phyloP scores from a whole-genome alignment of 2,329 filamentous ascomycete genomes.

The Scleromitrula shiraiana region DNA sequence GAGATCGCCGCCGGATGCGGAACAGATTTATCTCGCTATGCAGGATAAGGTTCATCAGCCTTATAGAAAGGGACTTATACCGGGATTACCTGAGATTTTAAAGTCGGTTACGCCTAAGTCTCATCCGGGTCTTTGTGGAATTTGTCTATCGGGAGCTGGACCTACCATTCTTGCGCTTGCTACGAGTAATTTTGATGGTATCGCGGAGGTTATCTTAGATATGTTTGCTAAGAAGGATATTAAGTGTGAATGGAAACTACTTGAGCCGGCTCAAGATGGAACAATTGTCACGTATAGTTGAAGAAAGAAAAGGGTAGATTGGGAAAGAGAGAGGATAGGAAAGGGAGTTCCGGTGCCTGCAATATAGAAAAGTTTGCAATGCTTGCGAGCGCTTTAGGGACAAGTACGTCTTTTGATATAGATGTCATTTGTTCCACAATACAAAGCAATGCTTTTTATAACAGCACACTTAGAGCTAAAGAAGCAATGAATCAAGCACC shows the following conservation, averaged over 20 bases:
- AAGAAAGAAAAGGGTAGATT: background rate
- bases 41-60: slow-evolving; percentile 98
- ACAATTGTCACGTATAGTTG: slow-evolving; percentile 26
- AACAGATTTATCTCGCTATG: slow-evolving; percentile 96
- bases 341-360: too few relatives aligned
- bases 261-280: slow-evolving; percentile 75
- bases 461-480: background rate
- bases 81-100: slow-evolving; percentile 83
- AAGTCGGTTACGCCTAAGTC: slow-evolving; percentile 82
- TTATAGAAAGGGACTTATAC: slow-evolving; percentile 86
- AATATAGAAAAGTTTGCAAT: background rate
- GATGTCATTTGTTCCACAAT: too few relatives aligned
- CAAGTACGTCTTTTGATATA: background rate
- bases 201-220: slow-evolving; percentile 70
- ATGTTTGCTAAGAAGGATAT: slow-evolving; percentile 68
- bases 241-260: slow-evolving; percentile 74
- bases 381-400: background rate
- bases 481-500: background rate
- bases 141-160: slow-evolving; percentile 90
- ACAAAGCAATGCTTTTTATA: background rate
- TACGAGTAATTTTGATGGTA: slow-evolving; percentile 79
- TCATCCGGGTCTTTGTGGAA: slow-evolving; percentile 82
- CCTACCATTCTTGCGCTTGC: slow-evolving; percentile 92
- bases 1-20: slow-evolving; percentile 80
- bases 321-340: background rate